These are phyloP conservation scores for Tulasnella sp. DNA, from an alignment of 768 basidiomycete genomes.

Conservation along the genomic window DNA sequence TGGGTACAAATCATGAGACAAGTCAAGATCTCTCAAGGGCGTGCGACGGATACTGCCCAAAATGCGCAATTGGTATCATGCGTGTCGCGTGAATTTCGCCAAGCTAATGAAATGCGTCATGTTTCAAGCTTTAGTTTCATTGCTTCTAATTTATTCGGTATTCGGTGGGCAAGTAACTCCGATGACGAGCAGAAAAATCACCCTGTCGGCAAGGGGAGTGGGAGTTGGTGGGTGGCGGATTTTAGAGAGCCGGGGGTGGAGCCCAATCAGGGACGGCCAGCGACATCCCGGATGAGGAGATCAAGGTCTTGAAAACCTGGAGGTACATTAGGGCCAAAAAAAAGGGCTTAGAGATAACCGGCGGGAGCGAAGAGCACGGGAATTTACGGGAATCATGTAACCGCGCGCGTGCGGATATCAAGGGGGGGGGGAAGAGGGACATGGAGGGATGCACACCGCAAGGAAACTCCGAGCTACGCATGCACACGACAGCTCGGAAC, in stretches of 20 bases:
- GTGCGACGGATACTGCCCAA: not conserved
- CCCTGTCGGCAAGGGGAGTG: not conserved
- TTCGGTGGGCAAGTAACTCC: not conserved
- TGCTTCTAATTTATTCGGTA: not conserved
- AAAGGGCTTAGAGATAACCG: not conserved
- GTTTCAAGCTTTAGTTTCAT: not conserved
- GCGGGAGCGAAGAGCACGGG: not conserved
- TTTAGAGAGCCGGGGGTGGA: not conserved
- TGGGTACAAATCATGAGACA: not conserved
- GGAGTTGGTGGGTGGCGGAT: too few relatives aligned
- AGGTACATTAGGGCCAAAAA: not conserved
- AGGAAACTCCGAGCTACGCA: not conserved
- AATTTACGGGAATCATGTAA: not conserved
- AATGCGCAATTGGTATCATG: not conserved
- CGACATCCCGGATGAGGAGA: not conserved
- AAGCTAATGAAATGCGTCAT: not conserved
- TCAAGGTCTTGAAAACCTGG: not conserved
- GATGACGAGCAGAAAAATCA: not conserved
- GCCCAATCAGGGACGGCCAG: not conserved
- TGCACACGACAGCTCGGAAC: not conserved
- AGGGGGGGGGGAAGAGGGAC: not conserved
- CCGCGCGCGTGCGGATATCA: not conserved
- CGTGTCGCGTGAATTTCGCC: not conserved
- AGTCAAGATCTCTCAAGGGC: not conserved
- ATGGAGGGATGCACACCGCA: too few relatives aligned